Percentiles rank a stretch among this genome's conserved stretches.
Evolutionary conservation across 2,329 filamentous ascomycete species (phyloP).

Genomic region (Colletotrichum sojae): DNA sequence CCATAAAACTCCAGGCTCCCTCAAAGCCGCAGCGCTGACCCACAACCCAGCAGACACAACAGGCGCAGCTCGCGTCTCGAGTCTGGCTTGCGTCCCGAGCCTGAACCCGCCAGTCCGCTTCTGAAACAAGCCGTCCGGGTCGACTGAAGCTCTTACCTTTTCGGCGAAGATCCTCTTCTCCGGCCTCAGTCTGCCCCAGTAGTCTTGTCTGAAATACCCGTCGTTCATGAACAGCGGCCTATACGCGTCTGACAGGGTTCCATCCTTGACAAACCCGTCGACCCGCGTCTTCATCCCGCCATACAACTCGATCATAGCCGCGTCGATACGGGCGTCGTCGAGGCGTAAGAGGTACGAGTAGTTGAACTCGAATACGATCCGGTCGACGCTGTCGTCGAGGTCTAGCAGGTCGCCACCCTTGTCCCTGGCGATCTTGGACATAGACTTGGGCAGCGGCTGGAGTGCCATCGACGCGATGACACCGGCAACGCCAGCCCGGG

Average conservation of each 20-base stretch:
- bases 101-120: slow-evolving; percentile 59
- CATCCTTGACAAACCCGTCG: slow-evolving; percentile 49
- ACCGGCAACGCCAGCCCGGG: slow-evolving; percentile 12
- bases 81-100: slow-evolving; percentile 46
- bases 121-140: slow-evolving; percentile 55
- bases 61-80: not conserved
- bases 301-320: slow-evolving; percentile 54
- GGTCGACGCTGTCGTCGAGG: slow-evolving; percentile 54
- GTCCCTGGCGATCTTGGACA: slow-evolving; percentile 49
- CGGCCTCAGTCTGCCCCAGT: slow-evolving; percentile 55
- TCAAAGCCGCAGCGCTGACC: not conserved
- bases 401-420: slow-evolving; percentile 57
- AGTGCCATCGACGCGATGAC: slow-evolving; percentile 52
- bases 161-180: slow-evolving; percentile 52
- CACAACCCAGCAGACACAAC: not conserved
- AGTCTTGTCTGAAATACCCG: slow-evolving; percentile 58
- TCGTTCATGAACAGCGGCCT: slow-evolving; percentile 62
- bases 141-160: slow-evolving; percentile 52
- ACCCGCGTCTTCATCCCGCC: slow-evolving; percentile 50
- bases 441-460: slow-evolving; percentile 55
- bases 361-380: slow-evolving; percentile 60
- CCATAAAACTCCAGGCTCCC: too few relatives aligned
- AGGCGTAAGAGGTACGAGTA: slow-evolving; percentile 53
- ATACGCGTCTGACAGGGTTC: slow-evolving; percentile 52
- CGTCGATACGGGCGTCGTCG: slow-evolving; percentile 50